phyloP scores from a whole-genome alignment of 2,329 filamentous ascomycete species.

The Lomentospora prolificans region DNA sequence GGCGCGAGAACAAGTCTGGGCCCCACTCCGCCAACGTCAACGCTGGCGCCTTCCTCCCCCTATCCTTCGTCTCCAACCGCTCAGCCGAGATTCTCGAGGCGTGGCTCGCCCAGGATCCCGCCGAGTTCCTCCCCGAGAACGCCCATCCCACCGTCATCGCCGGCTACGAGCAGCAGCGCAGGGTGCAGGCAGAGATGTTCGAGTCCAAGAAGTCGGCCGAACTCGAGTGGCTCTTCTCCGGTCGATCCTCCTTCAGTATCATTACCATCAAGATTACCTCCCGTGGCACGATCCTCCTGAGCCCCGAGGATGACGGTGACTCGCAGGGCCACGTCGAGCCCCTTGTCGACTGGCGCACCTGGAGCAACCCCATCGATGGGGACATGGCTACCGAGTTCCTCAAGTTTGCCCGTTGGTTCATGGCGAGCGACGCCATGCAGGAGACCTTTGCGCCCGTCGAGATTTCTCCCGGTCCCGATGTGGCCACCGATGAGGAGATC shows the following conservation, averaged over 20 bases:
- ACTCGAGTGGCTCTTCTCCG: conserved; percentile 16
- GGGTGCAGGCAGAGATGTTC: conserved; percentile 12
- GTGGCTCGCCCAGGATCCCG: conserved; percentile 16
- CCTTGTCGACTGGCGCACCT: conserved; percentile 31
- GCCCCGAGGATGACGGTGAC: conserved; percentile 21
- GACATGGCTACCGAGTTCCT: conserved; percentile 31
- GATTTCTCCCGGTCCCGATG: conserved; percentile 21
- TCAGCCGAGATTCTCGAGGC: conserved; percentile 13
- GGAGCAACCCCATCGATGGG: conserved; percentile 41
- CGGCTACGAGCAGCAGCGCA: conserved; percentile 15
- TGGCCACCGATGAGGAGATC: conserved; percentile 19
- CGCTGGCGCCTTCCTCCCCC: conserved; percentile 13
- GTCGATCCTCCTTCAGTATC: conserved; percentile 8
- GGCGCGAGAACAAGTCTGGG: conserved; percentile 9
- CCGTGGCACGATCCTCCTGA: conserved; percentile 43
- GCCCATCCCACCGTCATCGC: conserved; percentile 12
- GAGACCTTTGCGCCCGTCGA: conserved; percentile 25
- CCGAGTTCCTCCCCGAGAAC: conserved; percentile 13
- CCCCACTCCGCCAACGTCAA: conserved; percentile 14
- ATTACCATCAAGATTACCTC: conserved; percentile 31
- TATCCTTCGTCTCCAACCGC: conserved; percentile 14
- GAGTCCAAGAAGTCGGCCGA: conserved; percentile 15
- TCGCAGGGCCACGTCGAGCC: conserved; percentile 33
- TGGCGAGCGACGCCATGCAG: conserved; percentile 21
- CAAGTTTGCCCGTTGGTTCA: conserved; percentile 25